Percentiles rank a stretch among this genome's conserved stretches.
These are phyloP conservation scores for Senecio squalidus DNA, from an alignment of 140 eudicot species.

Conservation along the genomic window DNA sequence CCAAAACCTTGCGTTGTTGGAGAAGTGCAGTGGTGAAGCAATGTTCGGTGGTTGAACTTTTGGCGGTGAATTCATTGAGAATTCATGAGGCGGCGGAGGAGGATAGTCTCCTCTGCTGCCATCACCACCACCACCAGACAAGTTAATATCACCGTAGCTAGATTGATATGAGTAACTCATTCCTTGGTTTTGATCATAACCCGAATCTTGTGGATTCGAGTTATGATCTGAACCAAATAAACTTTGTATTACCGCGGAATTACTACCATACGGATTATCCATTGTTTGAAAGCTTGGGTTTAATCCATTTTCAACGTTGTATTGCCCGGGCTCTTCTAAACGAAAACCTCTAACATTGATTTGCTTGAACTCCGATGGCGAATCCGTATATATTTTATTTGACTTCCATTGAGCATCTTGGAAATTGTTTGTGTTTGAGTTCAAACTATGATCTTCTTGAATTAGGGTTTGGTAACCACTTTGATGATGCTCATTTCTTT, in stretches of 20 bases:
- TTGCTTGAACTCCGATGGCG: conserved; percentile 26
- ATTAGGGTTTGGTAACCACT: conserved; percentile 52
- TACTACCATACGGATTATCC: conserved; percentile 46
- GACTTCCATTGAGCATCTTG: conserved; percentile 52
- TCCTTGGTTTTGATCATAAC: conserved; percentile 36
- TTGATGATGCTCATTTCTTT: conserved; percentile 44
- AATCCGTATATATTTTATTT: conserved; percentile 38
- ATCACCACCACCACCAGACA: conserved; percentile 18
- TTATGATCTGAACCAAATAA: conserved; percentile 44
- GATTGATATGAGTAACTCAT: conserved; percentile 32
- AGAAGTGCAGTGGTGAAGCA: conserved; percentile 53
- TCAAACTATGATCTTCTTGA: conserved; percentile 53
- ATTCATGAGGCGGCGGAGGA: conserved; percentile 27
- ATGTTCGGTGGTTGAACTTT: conserved; percentile 33
- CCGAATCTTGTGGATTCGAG: conserved; percentile 33
- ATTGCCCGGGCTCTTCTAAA: conserved; percentile 25
- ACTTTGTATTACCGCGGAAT: conserved; percentile 37
- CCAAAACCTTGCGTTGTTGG: conserved; percentile 76
- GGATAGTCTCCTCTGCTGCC: conserved; percentile 20
- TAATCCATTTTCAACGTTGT: conserved; percentile 22
- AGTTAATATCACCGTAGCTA: conserved; percentile 26
- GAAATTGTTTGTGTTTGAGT: conserved; percentile 39
- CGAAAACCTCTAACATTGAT: conserved; percentile 31
- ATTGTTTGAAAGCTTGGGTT: conserved; percentile 32
- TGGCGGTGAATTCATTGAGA: conserved; percentile 39